These are phyloP conservation scores for Globisporangium solare DNA, from an alignment of 352 stramenopile genomes.

Conservation along the genomic window DNA sequence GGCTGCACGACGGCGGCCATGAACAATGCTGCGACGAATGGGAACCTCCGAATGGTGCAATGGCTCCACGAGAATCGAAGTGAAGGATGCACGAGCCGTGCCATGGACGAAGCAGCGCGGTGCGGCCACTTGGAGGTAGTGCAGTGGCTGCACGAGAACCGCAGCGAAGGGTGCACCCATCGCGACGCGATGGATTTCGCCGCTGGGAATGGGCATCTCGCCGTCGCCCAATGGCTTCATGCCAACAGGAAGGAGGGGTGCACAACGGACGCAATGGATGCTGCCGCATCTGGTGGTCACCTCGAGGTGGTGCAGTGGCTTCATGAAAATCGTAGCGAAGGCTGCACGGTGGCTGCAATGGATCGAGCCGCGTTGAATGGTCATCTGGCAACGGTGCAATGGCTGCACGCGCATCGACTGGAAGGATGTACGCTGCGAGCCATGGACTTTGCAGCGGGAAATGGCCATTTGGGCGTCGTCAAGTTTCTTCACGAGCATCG, in stretches of 20 bases:
- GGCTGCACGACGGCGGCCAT: slow-evolving; percentile 1
- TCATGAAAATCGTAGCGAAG: background rate
- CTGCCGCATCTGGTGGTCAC: background rate
- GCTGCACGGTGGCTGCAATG: background rate
- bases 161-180: slow-evolving; percentile 1
- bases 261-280: slow-evolving; percentile 2
- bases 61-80: slow-evolving; percentile 4
- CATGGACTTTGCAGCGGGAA: background rate
- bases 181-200: background rate
- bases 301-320: slow-evolving; percentile 7
- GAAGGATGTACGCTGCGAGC: background rate
- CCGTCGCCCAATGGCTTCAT: background rate
- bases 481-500: no score
- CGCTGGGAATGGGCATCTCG: background rate
- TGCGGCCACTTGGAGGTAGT: slow-evolving; percentile 1
- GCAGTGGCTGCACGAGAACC: background rate
- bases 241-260: background rate
- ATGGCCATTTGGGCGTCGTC: no score
- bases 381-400: slow-evolving; percentile 3
- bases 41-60: background rate
- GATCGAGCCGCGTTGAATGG: background rate
- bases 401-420: background rate
- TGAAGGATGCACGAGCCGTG: slow-evolving; percentile 1
- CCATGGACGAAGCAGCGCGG: slow-evolving; percentile 2
- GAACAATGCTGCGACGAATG: background rate